Percentiles rank a stretch among this genome's conserved stretches.
phyloP scores from a whole-genome alignment of 208 protist genomes.

The Phytomonas serpens region DNA sequence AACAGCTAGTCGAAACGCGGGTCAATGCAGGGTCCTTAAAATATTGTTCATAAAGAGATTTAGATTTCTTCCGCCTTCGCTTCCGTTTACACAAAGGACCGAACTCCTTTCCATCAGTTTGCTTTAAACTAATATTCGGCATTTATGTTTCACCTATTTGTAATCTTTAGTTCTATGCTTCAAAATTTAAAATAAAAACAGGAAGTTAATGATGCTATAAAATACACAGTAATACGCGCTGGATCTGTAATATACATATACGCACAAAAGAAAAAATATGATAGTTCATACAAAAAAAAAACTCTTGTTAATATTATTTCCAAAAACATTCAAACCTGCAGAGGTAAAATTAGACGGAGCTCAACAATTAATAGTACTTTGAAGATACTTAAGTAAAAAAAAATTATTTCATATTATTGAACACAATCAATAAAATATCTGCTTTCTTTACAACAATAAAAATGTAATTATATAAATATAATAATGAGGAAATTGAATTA shows the following conservation, averaged over 20 bases:
- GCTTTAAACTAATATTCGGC: slow-evolving; percentile 6
- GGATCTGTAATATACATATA: background rate
- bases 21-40: slow-evolving; percentile 65
- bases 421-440: background rate
- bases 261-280: background rate
- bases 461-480: slow-evolving; percentile 8
- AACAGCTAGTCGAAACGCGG: slow-evolving; percentile 14
- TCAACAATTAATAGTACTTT: background rate
- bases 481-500: slow-evolving; percentile 10
- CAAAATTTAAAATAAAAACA: background rate
- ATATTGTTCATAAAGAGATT: slow-evolving; percentile 59
- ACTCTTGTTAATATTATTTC: slow-evolving; percentile 9
- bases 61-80: slow-evolving; percentile 21
- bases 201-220: background rate
- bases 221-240: background rate
- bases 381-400: background rate
- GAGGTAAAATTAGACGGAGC: slow-evolving; percentile 2
- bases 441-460: slow-evolving; percentile 12
- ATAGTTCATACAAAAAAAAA: slow-evolving; percentile 10
- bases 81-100: background rate
- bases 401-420: background rate
- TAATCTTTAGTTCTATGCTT: slow-evolving; percentile 6
- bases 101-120: background rate
- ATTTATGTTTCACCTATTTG: slow-evolving; percentile 6
- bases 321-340: background rate